Base-by-base conservation (phyloP, 306 rosid genomes). In the Vachellia collinsii region DNA sequence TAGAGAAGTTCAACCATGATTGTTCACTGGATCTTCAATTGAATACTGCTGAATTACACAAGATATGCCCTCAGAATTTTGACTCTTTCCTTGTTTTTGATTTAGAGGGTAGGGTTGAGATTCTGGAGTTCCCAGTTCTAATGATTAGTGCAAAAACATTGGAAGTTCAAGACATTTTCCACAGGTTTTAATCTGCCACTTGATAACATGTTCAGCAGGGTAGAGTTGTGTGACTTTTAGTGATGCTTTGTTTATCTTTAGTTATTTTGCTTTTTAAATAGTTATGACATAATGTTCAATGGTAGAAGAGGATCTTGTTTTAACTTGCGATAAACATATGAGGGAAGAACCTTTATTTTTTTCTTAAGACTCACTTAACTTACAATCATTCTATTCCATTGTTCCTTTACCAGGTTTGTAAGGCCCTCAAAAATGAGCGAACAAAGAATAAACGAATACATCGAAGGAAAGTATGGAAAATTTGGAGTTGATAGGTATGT, bases 91-190 rank as follows among this genome's bases (percentile, higher is more conserved):
- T 93, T 47, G 97, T 94, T 82, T 94, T 94, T 85, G 99, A 94
- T 91, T 91, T 94, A 83, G 99, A 94, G 94, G 99, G 99, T 42
- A 93, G 83, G 76, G 89, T 94, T 84, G 97, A 94, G 88, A 94
- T 94, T 84, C 97, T 94, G 50, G 99, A 94, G 93, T 94, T 92
- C 82, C 99, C 97, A 6, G 94, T 94, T 84, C 87, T 94, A 69
- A 78, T 88, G 87, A 85, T 94, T 77, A 80, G 77, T 83, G 93
- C 95, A 42, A 91, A 88, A 83, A 88, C 93, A 54, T 64, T 89
- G 92, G 89, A 87, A 43, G 97, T 91, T 16, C 83, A 89, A 73
- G 94, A 81, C 84, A 78, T 91, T 82, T 94, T 94, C 89, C 99
- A 94, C 97, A 94, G 99, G 99, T 94, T 87, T 77, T 85, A 22